Evolutionary conservation across 352 stramenopile genomes (phyloP).

Genomic region (Hyaloperonospora arabidopsidis): DNA sequence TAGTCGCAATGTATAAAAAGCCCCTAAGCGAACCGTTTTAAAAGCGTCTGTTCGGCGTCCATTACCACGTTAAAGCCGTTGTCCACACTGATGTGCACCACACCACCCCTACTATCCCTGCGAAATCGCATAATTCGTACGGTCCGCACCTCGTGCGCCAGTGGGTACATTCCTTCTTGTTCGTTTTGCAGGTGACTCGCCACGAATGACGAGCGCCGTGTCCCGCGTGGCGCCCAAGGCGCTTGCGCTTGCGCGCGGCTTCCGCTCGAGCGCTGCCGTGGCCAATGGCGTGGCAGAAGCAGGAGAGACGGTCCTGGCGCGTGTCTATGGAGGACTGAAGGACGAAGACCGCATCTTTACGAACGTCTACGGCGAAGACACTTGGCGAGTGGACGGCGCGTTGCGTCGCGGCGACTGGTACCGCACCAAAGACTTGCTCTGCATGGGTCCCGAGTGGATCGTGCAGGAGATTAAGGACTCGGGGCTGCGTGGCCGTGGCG

Average conservation of each 20-base stretch:
- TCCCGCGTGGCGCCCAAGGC: constrained; percentile 27
- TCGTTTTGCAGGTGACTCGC: too few species aligned
- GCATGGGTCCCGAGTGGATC: constrained; percentile 99
- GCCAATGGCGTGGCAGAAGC: constrained; percentile 37
- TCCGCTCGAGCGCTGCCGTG: constrained; percentile 33
- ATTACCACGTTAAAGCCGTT: not conserved
- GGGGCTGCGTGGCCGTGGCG: constrained; percentile 94
- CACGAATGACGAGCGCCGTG: constrained; percentile 29
- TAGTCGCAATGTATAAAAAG: too few species aligned
- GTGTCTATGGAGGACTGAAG: constrained; percentile 92
- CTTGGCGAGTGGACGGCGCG: constrained; percentile 79
- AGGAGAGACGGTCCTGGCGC: constrained; percentile 46
- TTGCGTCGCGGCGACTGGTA: constrained; percentile 95
- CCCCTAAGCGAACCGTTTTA: too few species aligned
- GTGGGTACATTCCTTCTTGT: too few species aligned
- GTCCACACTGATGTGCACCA: constrained; percentile 9
- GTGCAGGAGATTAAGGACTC: constrained; percentile 99
- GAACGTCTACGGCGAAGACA: constrained; percentile 98
- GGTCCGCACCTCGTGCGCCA: constrained; percentile 1
- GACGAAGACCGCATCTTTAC: constrained; percentile 99
- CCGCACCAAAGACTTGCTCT: constrained; percentile 95
- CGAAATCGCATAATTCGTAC: constrained; percentile 26
- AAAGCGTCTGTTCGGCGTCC: too few species aligned
- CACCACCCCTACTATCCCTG: constrained; percentile 1
- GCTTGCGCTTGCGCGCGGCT: constrained; percentile 28